Conservation (phyloP, 106 monocot genomes). For the Allium sativum region DNA sequence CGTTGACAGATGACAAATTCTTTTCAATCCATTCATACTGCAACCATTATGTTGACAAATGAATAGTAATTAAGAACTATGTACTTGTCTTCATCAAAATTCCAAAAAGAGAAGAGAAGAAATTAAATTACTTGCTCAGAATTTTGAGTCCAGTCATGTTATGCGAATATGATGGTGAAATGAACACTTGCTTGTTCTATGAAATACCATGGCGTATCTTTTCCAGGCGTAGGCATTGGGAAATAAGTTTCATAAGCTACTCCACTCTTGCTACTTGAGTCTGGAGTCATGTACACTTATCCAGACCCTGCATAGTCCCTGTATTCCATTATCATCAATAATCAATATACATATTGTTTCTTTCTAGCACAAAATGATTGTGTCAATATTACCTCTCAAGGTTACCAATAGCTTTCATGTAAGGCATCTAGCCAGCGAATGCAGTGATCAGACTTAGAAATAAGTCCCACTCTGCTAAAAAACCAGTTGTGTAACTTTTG, state of each 20-base stretch:
- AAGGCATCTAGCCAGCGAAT: too few species aligned
- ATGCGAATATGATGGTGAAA: conserved; percentile 52
- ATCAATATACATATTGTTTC: too few species aligned
- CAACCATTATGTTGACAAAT: neutral
- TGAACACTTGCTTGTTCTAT: conserved; percentile 65
- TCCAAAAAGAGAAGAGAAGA: neutral
- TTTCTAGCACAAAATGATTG: too few species aligned
- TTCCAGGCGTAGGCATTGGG: conserved; percentile 37
- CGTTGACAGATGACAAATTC: conserved; percentile 41
- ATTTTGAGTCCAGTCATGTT: conserved; percentile 37
- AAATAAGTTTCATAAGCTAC: conserved; percentile 61
- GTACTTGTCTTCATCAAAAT: neutral
- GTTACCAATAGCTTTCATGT: too few species aligned
- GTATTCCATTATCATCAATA: neutral
- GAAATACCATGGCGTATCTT: conserved; percentile 64
- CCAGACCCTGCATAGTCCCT: conserved; percentile 52
- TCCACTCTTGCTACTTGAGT: conserved; percentile 71
- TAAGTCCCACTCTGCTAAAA: conserved; percentile 28
- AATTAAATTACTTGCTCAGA: conserved; percentile 36
- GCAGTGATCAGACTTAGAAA: too few species aligned
- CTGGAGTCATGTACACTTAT: conserved; percentile 47
- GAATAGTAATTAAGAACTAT: too few species aligned
- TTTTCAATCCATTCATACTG: conserved; percentile 51
- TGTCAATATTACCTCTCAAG: too few species aligned
- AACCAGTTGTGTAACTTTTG: conserved; percentile 67